Percentiles rank a stretch among this genome's conserved stretches.
phyloP scores from a whole-genome alignment of 371 early-diverging fungal species.

The Saksenaea oblongispora region DNA sequence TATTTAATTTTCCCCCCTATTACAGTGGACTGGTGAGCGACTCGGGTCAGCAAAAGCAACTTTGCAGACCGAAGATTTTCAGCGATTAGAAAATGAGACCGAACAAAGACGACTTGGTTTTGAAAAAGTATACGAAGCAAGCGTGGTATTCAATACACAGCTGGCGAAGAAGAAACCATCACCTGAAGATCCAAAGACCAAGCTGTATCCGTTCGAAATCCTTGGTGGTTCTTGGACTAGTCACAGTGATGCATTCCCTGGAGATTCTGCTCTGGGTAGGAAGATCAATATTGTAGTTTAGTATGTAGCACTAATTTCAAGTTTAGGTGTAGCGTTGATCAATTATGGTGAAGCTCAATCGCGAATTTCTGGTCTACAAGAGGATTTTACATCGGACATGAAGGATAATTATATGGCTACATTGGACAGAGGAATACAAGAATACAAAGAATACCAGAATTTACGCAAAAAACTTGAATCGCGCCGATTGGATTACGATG shows the following conservation, averaged over 20 bases:
- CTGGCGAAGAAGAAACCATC: constrained; percentile 57
- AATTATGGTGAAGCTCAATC: constrained; percentile 68
- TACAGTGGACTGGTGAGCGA: constrained; percentile 55
- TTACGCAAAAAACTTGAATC: constrained; percentile 85
- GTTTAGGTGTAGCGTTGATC: constrained; percentile 50
- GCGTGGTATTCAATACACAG: constrained; percentile 19
- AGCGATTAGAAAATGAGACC: constrained; percentile 36
- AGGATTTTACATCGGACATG: constrained; percentile 49
- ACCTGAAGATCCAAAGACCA: constrained; percentile 61
- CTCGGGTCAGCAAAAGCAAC: constrained; percentile 50
- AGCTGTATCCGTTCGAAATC: constrained; percentile 60
- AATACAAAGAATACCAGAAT: constrained; percentile 67
- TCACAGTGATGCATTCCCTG: constrained; percentile 59
- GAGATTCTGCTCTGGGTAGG: constrained; percentile 66
- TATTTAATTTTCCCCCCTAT: constrained; percentile 2
- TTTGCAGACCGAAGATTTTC: constrained; percentile 49
- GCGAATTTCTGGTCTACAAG: constrained; percentile 61
- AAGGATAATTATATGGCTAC: constrained; percentile 48
- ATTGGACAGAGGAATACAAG: constrained; percentile 46
- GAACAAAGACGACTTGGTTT: constrained; percentile 33
- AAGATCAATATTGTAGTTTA: not conserved
- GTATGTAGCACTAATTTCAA: not conserved
- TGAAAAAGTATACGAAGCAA: constrained; percentile 36
- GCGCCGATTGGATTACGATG: constrained; percentile 90
- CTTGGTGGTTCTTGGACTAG: constrained; percentile 61